phyloP scores from a whole-genome alignment of 1,284 basidiomycete species.

The Irpex rosettiformis region DNA sequence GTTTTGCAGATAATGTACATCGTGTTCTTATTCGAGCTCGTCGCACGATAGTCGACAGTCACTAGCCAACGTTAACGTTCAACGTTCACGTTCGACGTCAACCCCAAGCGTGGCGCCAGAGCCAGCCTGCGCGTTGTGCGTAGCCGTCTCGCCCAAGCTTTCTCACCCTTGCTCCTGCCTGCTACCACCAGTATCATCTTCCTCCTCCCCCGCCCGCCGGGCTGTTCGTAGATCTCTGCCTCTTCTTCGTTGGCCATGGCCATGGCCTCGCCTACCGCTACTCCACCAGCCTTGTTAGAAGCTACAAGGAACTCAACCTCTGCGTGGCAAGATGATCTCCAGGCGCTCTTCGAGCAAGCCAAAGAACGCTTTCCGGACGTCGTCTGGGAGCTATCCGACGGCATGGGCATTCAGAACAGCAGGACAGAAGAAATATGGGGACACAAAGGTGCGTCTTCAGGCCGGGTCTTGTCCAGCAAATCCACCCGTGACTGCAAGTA shows the following conservation, averaged over 20 bases:
- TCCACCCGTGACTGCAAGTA: neutral
- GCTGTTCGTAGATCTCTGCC: neutral
- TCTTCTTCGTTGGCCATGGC: slow-evolving; percentile 5
- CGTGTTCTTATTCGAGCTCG: neutral
- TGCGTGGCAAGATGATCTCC: slow-evolving; percentile 77
- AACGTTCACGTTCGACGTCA: slow-evolving; percentile 4
- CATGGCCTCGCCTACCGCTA: slow-evolving; percentile 20
- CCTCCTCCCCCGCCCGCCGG: slow-evolving; percentile 10
- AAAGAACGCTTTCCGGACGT: slow-evolving; percentile 91
- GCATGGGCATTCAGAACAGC: slow-evolving; percentile 44
- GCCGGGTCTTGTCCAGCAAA: neutral
- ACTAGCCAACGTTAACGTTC: neutral
- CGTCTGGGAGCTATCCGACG: slow-evolving; percentile 72
- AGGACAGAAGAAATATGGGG: slow-evolving; percentile 72
- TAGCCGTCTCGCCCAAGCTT: slow-evolving; percentile 5
- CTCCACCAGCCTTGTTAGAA: slow-evolving; percentile 57
- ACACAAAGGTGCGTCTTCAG: slow-evolving; percentile 71
- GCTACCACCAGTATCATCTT: slow-evolving; percentile 9
- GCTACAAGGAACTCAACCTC: slow-evolving; percentile 60
- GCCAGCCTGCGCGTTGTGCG: slow-evolving; percentile 10
- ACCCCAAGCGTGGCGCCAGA: slow-evolving; percentile 10
- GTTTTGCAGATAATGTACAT: too few relatives aligned
- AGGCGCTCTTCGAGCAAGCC: slow-evolving; percentile 71
- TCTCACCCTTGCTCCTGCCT: slow-evolving; percentile 8
- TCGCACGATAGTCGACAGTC: neutral